Evolutionary conservation across 441 rosid genomes (phyloP), one percentile per base, ranked within the genome.

Genomic region (Corymbia calophylla): DNA sequence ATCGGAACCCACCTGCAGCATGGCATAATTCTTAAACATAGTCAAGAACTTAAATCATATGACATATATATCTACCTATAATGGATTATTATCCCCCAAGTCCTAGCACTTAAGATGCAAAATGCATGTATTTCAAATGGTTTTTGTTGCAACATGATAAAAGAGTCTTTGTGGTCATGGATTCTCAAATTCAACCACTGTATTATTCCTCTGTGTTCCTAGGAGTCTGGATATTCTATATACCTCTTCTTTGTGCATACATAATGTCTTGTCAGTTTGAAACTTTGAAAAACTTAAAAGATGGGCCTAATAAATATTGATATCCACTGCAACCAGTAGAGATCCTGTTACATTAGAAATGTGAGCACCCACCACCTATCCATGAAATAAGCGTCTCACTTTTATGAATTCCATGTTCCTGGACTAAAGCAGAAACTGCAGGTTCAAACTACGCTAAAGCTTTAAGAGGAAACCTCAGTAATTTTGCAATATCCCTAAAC

Each of bases 1-100:
- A 98, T 96, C n/a, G 99, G 99, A 39, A 98, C 98, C 99, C 99
- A 98, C 92, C 99, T 98, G 95, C 91, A 87, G 92, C 90, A 90
- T 85, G 91, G 73, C 88, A 60, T 89, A 84, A 54, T 31, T 86
- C 17, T 58, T 84, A 88, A 85, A 91, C 89, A 47, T 44, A 44
- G 64, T 19, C 85, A 86, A 31, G 87, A 19, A 56, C n/a, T 73
- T 31, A 60, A 58, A 23, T 70, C 55, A 48, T 25, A 66, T 77
- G n/a, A 44, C 82, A 73, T 73, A 77, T 17, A 2, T 44, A 44
- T 77, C 10, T 77, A 12, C 84, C 51, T 21, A 77, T 12, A 77
- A 44, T 44, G 23, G 8, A 39, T 77, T 77, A 23, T 44, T 39
- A 23, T 21, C 9, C n/a, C 35, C 51, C 2, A 9, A 44, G 51